Base-by-base conservation (phyloP, 179 eudicot species). In the Spinacia oleracea region DNA sequence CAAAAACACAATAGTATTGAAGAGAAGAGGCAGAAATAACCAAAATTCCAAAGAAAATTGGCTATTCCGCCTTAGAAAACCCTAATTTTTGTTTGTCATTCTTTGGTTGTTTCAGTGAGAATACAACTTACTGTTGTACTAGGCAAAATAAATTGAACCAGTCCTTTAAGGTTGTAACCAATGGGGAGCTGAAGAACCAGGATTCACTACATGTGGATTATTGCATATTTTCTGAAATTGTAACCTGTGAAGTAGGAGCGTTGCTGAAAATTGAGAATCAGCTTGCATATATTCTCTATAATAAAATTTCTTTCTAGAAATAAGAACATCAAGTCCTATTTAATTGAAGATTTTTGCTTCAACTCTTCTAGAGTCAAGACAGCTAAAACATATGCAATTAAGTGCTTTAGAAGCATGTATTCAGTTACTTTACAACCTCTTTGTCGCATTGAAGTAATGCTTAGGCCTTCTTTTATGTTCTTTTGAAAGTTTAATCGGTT, bases 71-170 rank as follows among this genome's bases (percentile, higher is more conserved):
- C n/a, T n/a, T n/a, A n/a, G n/a, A n/a, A n/a, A n/a, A n/a, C n/a
- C n/a, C n/a, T n/a, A n/a, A n/a, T n/a, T n/a, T n/a, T n/a, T n/a
- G n/a, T n/a, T 29, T 29, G 34, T 0, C 18, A 27, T 29, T 60
- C 65, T 60, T 60, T 60, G 35, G 34, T 60, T 25, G 35, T 60
- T 60, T n/a, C n/a, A 25, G 65, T 60, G 65, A 60, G 65, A 58
- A 25, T 27, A 60, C 18, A 60, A 11, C 23, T 7, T 8, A 25
- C 8, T 9, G 18, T 1, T 23, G 55, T 50, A 51, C 56, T 51
- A 15, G 18, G 21, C 56, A 15, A 18, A 53, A 20, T 23, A 16
- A 53, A 51, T 18, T 51, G 56, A 51, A 16, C 18, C 15, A 51
- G 0, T 20, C 7, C 3, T 51, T n/a, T n/a, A n/a, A n/a, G n/a